A percentile compares a stretch with the other conserved stretches of the same genome.
These are phyloP conservation scores for Blepharisma japonicum DNA, from an alignment of 73 alveolate species.

Conservation along the genomic window DNA sequence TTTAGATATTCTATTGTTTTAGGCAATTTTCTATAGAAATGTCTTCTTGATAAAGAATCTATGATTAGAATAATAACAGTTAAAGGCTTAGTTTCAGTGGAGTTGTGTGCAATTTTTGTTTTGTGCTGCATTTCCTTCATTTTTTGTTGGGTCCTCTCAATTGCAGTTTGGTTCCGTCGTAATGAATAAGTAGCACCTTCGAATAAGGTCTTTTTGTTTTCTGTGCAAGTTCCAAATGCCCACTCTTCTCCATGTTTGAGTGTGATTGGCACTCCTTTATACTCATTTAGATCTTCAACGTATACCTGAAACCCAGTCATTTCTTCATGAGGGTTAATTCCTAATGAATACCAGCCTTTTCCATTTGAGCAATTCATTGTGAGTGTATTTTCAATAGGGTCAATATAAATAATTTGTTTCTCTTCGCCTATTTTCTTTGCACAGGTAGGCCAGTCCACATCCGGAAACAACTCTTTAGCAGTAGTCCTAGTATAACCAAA, in stretches of 20 bases:
- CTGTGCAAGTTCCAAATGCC: constrained; percentile 24
- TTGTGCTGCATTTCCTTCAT: constrained; percentile 23
- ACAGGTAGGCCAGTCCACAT: not conserved
- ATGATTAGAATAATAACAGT: constrained; percentile 14
- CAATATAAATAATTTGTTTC: constrained; percentile 1
- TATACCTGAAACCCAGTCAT: not conserved
- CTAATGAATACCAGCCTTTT: not conserved
- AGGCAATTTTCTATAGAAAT: constrained; percentile 28
- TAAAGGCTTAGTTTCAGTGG: constrained; percentile 13
- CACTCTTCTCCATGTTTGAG: not conserved
- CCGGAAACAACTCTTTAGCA: not conserved
- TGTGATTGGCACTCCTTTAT: not conserved
- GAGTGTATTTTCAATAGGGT: constrained; percentile 2
- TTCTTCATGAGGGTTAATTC: not conserved
- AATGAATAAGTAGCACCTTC: constrained; percentile 17
- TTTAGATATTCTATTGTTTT: not conserved
- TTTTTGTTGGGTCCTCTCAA: not conserved
- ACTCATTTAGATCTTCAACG: not conserved
- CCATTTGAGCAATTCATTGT: constrained; percentile 12
- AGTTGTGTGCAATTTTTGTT: not conserved
- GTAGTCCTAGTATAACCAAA: not conserved
- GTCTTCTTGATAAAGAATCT: constrained; percentile 25
- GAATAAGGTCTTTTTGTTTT: not conserved
- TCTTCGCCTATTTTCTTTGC: not conserved
- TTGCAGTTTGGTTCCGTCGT: not conserved